Base-by-base conservation (phyloP, 441 rosid genomes). In the Eutrema salsugineum region DNA sequence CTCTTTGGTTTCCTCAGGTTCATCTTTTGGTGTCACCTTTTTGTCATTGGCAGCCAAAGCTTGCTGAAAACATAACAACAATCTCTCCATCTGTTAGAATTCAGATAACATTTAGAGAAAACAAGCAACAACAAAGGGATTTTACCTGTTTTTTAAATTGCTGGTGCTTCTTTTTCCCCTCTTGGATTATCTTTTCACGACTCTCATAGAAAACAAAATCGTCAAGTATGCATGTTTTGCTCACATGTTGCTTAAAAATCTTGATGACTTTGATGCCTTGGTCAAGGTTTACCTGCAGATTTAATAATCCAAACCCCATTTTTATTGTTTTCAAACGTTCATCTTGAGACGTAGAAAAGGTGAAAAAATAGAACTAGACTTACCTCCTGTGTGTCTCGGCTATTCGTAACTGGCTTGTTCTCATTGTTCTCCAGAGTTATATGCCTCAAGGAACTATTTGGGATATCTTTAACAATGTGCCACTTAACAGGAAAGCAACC, bases 181-280 rank as follows among this genome's bases (percentile, higher is more conserved):
- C 95, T 79, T 85, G 92, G 75, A 95, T 86, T 15, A 83, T 81
- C 84, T 79, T 89, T 73, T 95, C 88, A 1, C 98, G 93, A 16
- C 36, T 74, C 68, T 87, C 99, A 28, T 95, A 95, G 72, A 95
- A 95, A 39, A 74, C 90, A 79, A 95, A 93, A 77, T 95, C 99
- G 73, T 95, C 96, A 42, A 95, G 79, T 46, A 95, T 90, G 78
- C 85, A 89, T 20, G 91, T 82, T 78, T 86, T 87, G 81, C 88
- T 78, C 0, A 70, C 72, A 30, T 91, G 87, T 19, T 69, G 78
- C 86, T 91, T 93, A 51, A 93, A 88, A 47, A 89, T 80, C 81
- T 95, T 91, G 54, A 95, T 69, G 43, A 95, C 77, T 77, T 91
- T 78, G 54, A 78, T 24, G 32, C 97, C 97, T 74, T 91, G 83